Conservation (phyloP, 192 early-diverging fungal species). For the Fimicolochytrium jonesii region DNA sequence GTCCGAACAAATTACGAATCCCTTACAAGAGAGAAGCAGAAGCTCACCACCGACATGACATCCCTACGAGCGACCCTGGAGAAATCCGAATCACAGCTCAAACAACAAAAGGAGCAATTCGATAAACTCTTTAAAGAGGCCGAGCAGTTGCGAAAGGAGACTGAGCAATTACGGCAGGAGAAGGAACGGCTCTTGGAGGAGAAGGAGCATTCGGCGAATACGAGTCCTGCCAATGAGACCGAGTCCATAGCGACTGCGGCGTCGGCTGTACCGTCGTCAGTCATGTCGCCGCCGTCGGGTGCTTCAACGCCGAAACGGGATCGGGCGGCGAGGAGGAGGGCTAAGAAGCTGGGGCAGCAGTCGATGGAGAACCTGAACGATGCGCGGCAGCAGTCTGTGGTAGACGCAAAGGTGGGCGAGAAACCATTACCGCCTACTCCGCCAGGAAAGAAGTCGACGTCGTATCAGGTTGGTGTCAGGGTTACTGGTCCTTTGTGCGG, state of each 20-base stretch:
- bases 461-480: neutral
- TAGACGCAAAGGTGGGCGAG: neutral
- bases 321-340: neutral
- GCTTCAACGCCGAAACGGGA: neutral
- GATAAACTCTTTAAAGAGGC: too few relatives aligned
- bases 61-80: neutral
- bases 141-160: neutral
- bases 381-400: neutral
- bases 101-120: too few relatives aligned
- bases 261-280: neutral
- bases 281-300: neutral
- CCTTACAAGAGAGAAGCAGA: too few relatives aligned
- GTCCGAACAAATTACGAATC: too few relatives aligned
- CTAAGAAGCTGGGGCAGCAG: neutral
- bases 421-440: neutral
- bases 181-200: neutral
- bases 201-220: too few relatives aligned
- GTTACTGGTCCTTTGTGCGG: neutral
- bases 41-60: neutral
- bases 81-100: too few relatives aligned
- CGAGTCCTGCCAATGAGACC: neutral
- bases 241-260: neutral
- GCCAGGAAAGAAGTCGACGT: neutral
- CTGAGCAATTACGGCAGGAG: neutral
- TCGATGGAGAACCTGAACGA: neutral